phyloP scores from a whole-genome alignment of 2,329 filamentous ascomycete species.

The Stachybotrys echinatus region DNA sequence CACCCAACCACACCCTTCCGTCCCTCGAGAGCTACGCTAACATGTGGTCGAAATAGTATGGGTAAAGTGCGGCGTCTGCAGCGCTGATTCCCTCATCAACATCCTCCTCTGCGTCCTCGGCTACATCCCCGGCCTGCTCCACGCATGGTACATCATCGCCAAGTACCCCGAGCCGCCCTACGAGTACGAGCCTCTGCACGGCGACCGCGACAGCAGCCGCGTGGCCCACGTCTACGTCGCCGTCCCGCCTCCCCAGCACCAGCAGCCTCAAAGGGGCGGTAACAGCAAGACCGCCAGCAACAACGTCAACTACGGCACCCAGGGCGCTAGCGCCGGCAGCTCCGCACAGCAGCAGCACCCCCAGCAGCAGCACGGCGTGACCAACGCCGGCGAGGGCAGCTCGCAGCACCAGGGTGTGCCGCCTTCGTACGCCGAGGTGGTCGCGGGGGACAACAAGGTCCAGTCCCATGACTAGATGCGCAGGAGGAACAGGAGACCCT shows the following conservation, averaged over 20 bases:
- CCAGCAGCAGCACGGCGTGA: slow-evolving; percentile 25
- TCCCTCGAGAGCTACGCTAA: background rate
- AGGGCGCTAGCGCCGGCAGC: slow-evolving; percentile 12
- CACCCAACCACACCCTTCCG: background rate
- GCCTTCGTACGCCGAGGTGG: slow-evolving; percentile 84
- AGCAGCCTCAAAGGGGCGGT: slow-evolving; percentile 23
- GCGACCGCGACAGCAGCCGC: slow-evolving; percentile 25
- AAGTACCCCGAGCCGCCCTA: slow-evolving; percentile 73
- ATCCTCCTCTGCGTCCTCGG: slow-evolving; percentile 79
- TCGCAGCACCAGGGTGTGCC: slow-evolving; percentile 48
- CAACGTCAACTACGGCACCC: slow-evolving; percentile 40
- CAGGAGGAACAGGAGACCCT: background rate
- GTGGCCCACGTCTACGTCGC: slow-evolving; percentile 78
- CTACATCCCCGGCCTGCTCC: slow-evolving; percentile 80
- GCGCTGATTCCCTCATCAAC: slow-evolving; percentile 90
- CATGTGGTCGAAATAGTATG: slow-evolving; percentile 65
- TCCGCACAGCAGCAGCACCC: slow-evolving; percentile 13
- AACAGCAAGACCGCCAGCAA: slow-evolving; percentile 28
- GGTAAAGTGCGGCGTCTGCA: slow-evolving; percentile 94
- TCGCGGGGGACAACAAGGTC: slow-evolving; percentile 86
- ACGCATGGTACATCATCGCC: slow-evolving; percentile 97
- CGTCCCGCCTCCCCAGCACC: slow-evolving; percentile 32
- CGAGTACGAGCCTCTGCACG: slow-evolving; percentile 61
- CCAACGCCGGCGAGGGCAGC: slow-evolving; percentile 33
- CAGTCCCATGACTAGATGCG: slow-evolving; percentile 44